Base-by-base conservation (phyloP, 495 filamentous ascomycete species). In the Tuber calosporum region DNA sequence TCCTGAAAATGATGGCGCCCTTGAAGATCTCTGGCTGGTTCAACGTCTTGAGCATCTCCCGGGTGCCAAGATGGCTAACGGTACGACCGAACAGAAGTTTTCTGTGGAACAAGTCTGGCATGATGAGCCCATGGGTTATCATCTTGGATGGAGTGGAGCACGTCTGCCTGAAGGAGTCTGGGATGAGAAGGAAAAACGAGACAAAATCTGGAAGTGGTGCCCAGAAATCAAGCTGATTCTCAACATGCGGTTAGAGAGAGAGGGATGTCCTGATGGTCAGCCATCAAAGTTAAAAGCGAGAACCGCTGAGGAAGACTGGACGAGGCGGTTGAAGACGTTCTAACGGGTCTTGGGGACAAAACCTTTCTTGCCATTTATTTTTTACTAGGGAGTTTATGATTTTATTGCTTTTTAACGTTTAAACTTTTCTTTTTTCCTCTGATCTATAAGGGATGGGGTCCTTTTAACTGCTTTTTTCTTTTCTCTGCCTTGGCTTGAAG, bases 101-200 rank as follows among this genome's bases (percentile, higher is more conserved):
- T 83, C 82, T 34, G 86, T 86, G 7, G 86, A 87, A 78, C 83
- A 82, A 75, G 73, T 83, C 40, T 73, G 86, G 45, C 83, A 82
- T 38, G 84, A 85, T 68, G 85, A 86, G 73, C 85, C 85, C 9
- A 86, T 87, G 86, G 86, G 86, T 43, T 86, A 86, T 72, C 86
- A 87, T 71, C 84, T 84, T n/a, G 85, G 85, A 1, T 82, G 83
- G 36, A 82, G 82, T 48, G 85, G 85, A 34, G 66, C 30, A 7
- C 79, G 73, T 26, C 71, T 87, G 38, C 83, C 84, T 36, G 38
- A 40, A 20, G 81, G 71, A 1, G 81, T 86, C 45, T 86, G 85
- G 85, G 83, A 82, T 43, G 82, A 80, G 22, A 82, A 82, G 0
- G 72, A 79, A 72, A 72, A 82, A 78, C 75, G 86, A 30, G 82